Base-by-base conservation (phyloP, 371 early-diverging fungal species). In the Parasitella parasitica region DNA sequence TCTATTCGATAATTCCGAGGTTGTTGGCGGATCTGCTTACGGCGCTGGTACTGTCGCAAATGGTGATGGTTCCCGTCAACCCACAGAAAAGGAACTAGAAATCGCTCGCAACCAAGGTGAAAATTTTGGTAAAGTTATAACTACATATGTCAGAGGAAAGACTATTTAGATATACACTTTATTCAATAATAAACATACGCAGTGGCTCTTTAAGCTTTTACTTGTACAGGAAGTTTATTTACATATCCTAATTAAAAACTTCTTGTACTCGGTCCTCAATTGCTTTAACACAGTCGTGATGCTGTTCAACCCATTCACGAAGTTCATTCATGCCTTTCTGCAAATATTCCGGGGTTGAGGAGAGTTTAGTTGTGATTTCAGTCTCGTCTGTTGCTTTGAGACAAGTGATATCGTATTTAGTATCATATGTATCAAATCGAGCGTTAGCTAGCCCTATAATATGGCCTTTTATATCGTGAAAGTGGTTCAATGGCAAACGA, bases 1-100 rank as follows among this genome's bases (percentile, higher is more conserved):
- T 24, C 46, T 81, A 37, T 76, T 72, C 30, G 65, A 70, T 53
- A 71, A 65, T 22, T 48, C 48, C 8, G 78, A 75, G 35, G 77
- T 81, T 2, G 50, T 81, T 34, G 93, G 93, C 51, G 92, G 91
- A 0, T 79, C 83, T 38, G 82, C 93, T 4, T 94, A 87, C 77
- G 95, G 94, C 59, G 89, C 86, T 53, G 88, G 87, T 46, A 86
- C 92, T 15, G 63, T 61, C 46, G 83, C 93, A 1, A 69, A 71
- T 55, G 80, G 86, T 34, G 90, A 93, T 62, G 94, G 91, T 0
- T 76, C 82, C 12, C 81, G 91, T 26, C 80, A 84, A 63, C 85
- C 88, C 7, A 71, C 79, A 24, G 78, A 79, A 49, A 75, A 73
- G 34, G 95, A 95, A 72, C 62, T 86, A 15, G 85, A 71, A 22